Conservation (phyloP, 2,329 filamentous ascomycete species). For the Leptographium procerum region DNA sequence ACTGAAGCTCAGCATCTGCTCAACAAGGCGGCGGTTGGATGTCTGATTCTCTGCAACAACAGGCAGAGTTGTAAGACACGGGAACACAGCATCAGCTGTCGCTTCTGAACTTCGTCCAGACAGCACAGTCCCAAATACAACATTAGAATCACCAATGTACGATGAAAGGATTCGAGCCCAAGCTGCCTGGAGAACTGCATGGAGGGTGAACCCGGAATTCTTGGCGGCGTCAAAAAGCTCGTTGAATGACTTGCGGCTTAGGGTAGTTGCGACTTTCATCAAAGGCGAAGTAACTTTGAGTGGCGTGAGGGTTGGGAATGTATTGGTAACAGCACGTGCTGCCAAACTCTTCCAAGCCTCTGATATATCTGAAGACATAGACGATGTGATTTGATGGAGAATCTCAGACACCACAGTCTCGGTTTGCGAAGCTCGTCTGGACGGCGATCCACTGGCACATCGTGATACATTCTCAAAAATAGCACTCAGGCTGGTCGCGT, state of each 20-base stretch:
- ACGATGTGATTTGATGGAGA: constrained; percentile 22
- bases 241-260: constrained; percentile 26
- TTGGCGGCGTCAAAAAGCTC: constrained; percentile 46
- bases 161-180: constrained; percentile 67
- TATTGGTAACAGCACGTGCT: constrained; percentile 44
- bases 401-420: constrained; percentile 29
- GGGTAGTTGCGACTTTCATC: neutral
- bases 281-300: constrained; percentile 25
- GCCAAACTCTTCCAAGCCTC: constrained; percentile 54
- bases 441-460: constrained; percentile 20
- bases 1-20: constrained; percentile 55
- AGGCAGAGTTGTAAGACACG: constrained; percentile 74
- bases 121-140: constrained; percentile 71
- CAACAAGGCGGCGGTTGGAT: constrained; percentile 46
- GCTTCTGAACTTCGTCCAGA: constrained; percentile 58
- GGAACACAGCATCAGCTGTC: constrained; percentile 54
- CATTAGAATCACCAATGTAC: constrained; percentile 62
- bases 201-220: constrained; percentile 54
- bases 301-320: constrained; percentile 68
- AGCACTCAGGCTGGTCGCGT: constrained; percentile 60
- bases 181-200: constrained; percentile 62
- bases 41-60: constrained; percentile 45
- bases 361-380: constrained; percentile 20
- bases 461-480: constrained; percentile 50
- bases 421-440: neutral